phyloP scores from a whole-genome alignment of 331 rosid species.

The Malus hybrid region DNA sequence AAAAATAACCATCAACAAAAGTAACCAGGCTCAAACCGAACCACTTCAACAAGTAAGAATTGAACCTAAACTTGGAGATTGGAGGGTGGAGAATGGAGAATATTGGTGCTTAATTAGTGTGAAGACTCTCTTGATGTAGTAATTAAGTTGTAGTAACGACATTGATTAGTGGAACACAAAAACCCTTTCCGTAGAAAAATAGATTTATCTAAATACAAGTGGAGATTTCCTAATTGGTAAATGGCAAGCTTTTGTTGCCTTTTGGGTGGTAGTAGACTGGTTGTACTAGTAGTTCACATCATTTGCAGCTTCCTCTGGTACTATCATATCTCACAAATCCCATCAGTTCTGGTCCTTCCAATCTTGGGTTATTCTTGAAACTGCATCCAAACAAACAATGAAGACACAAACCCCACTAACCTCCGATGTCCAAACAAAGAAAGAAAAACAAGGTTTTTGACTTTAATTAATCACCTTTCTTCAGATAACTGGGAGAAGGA shows the following conservation, averaged over 20 bases:
- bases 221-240: not conserved
- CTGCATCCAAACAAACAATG: slow-evolving; percentile 31
- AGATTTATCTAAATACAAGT: not conserved
- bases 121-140: not conserved
- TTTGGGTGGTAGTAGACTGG: not conserved
- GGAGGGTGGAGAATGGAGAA: not conserved
- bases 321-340: slow-evolving; percentile 79
- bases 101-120: not conserved
- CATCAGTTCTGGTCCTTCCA: slow-evolving; percentile 83
- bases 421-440: not conserved
- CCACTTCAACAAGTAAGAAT: too few species aligned
- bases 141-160: not conserved
- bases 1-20: not conserved
- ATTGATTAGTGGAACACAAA: not conserved
- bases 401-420: not conserved
- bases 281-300: slow-evolving; percentile 1
- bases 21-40: not conserved
- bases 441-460: not conserved
- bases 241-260: slow-evolving; percentile 20
- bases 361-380: slow-evolving; percentile 72
- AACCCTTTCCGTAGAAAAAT: not conserved
- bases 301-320: slow-evolving; percentile 56
- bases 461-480: slow-evolving; percentile 27
- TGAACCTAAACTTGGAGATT: too few species aligned
- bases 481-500: slow-evolving; percentile 59